Evolutionary conservation across 192 early-diverging fungal genomes (phyloP).

Genomic region (Haplosporangium gracile): DNA sequence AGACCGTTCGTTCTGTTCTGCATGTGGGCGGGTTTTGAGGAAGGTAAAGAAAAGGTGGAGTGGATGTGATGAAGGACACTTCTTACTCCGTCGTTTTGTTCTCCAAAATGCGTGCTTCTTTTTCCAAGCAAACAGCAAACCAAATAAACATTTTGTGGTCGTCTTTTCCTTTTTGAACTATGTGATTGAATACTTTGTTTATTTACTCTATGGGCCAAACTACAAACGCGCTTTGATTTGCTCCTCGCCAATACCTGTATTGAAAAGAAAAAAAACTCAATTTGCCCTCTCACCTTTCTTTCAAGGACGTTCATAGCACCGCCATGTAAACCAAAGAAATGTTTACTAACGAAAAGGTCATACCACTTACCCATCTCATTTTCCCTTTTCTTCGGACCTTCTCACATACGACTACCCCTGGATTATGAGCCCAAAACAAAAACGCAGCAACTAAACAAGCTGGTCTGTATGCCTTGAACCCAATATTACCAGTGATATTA

Average conservation of each 20-base stretch:
- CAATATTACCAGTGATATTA: neutral
- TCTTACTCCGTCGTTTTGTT: neutral
- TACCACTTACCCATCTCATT: neutral
- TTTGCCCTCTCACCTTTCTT: neutral
- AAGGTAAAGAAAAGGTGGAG: neutral
- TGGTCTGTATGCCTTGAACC: neutral
- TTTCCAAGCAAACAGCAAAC: neutral
- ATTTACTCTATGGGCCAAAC: neutral
- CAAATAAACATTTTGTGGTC: neutral
- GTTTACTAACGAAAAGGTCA: neutral
- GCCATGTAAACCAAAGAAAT: neutral
- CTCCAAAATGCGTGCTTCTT: neutral
- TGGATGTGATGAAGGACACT: neutral
- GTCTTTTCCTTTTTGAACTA: neutral
- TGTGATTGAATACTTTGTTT: neutral
- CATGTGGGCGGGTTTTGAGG: neutral
- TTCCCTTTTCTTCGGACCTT: neutral
- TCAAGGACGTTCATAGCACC: neutral
- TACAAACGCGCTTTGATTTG: neutral
- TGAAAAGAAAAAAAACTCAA: neutral
- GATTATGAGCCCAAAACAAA: neutral
- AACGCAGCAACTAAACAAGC: neutral
- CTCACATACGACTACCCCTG: neutral
- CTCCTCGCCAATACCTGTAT: no score
- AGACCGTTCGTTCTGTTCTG: neutral